Percentiles rank a stretch among this genome's conserved stretches.
phyloP scores from a whole-genome alignment of 768 basidiomycete species.

The Porpolomopsis calyptriformis region DNA sequence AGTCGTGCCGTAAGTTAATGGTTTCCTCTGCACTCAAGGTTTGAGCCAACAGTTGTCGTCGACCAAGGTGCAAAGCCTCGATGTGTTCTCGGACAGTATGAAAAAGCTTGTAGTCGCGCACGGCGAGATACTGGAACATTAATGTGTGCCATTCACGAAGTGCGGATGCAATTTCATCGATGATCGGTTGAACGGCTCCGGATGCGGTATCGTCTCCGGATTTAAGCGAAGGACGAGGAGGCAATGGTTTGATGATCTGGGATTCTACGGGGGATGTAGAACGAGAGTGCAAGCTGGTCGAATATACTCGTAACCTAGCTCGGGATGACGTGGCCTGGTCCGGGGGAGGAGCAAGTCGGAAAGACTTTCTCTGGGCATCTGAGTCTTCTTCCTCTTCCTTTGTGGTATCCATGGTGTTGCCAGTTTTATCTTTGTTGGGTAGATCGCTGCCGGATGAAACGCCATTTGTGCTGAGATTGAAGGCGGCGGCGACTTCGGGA shows the following conservation, averaged over 20 bases:
- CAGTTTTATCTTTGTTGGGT: conserved; percentile 5
- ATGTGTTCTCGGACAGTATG: conserved; percentile 79
- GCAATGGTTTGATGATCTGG: conserved; percentile 59
- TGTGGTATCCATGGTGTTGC: conserved; percentile 39
- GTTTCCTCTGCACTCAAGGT: conserved; percentile 85
- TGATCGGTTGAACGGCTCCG: conserved; percentile 75
- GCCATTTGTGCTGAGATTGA: conserved; percentile 28
- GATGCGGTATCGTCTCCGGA: conserved; percentile 88
- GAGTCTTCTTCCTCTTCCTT: conserved; percentile 54
- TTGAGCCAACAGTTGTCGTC: conserved; percentile 80
- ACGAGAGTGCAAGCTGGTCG: conserved; percentile 52
- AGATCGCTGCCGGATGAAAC: conserved; percentile 19
- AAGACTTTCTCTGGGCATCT: conserved; percentile 34
- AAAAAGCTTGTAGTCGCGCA: conserved; percentile 85
- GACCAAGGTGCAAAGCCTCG: conserved; percentile 82
- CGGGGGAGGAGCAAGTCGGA: conserved; percentile 62
- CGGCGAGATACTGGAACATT: conserved; percentile 84
- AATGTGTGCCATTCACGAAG: conserved; percentile 91
- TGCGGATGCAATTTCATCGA: conserved; percentile 96
- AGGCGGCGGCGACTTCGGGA: conserved; percentile 57
- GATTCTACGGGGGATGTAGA: conserved; percentile 60
- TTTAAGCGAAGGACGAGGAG: conserved; percentile 88
- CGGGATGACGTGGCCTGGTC: conserved; percentile 67
- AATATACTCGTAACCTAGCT: conserved; percentile 61
- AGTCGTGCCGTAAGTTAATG: conserved; percentile 67